Conservation (phyloP, 2,329 filamentous ascomycete genomes). For the Aspergillus sclerotialis region DNA sequence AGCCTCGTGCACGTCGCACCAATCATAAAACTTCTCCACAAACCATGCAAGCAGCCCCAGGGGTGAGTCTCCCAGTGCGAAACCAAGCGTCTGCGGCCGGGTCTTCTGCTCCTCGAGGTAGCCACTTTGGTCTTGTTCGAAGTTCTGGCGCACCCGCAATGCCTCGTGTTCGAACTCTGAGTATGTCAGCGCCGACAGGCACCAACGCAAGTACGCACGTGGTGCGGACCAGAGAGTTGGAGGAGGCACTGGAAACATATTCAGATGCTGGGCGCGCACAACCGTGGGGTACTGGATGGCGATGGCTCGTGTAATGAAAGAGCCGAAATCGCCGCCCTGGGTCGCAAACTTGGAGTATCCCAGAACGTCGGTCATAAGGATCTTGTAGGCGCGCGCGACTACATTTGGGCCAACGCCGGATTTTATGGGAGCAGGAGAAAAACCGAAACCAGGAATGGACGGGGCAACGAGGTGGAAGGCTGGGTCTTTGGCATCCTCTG, state of each 20-base stretch:
- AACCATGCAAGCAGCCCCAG: conserved; percentile 23
- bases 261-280: conserved; percentile 13
- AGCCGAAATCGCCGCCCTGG: conserved; percentile 22
- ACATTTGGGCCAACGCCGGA: conserved; percentile 7
- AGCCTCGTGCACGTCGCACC: conserved; percentile 11
- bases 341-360: conserved; percentile 18
- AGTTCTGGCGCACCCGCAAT: conserved; percentile 1
- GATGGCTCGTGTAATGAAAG: conserved; percentile 15
- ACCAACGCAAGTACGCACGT: conserved; percentile 5
- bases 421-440: conserved; percentile 12
- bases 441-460: conserved; percentile 20
- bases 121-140: conserved; percentile 7
- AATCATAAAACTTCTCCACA: conserved; percentile 14
- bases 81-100: conserved; percentile 15
- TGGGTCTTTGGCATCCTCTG: conserved; percentile 7
- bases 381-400: conserved; percentile 10
- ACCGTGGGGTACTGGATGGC: conserved; percentile 15
- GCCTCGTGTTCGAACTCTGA: conserved; percentile 1
- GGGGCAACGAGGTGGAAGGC: conserved; percentile 23
- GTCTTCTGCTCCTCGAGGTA: conserved; percentile 8
- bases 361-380: conserved; percentile 15
- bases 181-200: conserved; percentile 4
- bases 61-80: conserved; percentile 18
- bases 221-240: conserved; percentile 7
- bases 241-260: conserved; percentile 13